Conservation (phyloP, 2,329 filamentous ascomycete genomes). For the Curvularia spicifera region DNA sequence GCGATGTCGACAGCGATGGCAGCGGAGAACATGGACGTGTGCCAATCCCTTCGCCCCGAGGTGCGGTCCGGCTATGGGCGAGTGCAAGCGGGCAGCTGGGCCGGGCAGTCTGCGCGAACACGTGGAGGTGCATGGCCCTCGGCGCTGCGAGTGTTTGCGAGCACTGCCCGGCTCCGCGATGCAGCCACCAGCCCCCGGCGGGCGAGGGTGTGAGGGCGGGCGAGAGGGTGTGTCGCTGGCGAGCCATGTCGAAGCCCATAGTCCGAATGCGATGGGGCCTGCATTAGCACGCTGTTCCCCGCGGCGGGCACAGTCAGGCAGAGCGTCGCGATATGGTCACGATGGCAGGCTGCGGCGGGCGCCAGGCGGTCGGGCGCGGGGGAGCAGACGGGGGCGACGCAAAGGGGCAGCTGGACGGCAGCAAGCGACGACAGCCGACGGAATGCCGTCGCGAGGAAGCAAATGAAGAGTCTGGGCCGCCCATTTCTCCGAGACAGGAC, state of each 20-base stretch:
- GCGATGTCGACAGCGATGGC: slow-evolving; percentile 1
- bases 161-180: slow-evolving; percentile 29
- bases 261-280: slow-evolving; percentile 10
- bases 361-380: no score
- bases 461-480: slow-evolving; percentile 1
- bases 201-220: not conserved
- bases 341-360: slow-evolving; percentile 3
- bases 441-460: no score
- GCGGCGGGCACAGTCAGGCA: not conserved
- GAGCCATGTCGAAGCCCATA: slow-evolving; percentile 16
- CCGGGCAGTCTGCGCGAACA: slow-evolving; percentile 19
- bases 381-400: not conserved
- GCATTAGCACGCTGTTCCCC: slow-evolving; percentile 18
- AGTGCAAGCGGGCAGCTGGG: slow-evolving; percentile 9
- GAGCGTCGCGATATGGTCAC: slow-evolving; percentile 4
- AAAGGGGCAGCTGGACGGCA: not conserved
- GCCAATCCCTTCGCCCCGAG: slow-evolving; percentile 3
- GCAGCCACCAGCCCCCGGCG: slow-evolving; percentile 18
- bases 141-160: slow-evolving; percentile 19
- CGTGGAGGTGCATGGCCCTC: slow-evolving; percentile 17
- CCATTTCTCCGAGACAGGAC: slow-evolving; percentile 10
- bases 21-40: slow-evolving; percentile 11
- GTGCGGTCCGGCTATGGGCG: slow-evolving; percentile 23
- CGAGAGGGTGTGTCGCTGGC: not conserved
- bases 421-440: slow-evolving; percentile 1